Percentiles rank a stretch among this genome's conserved stretches.
Conservation (phyloP, 75 land plant genomes). For the Isoetes taiwanensis region DNA sequence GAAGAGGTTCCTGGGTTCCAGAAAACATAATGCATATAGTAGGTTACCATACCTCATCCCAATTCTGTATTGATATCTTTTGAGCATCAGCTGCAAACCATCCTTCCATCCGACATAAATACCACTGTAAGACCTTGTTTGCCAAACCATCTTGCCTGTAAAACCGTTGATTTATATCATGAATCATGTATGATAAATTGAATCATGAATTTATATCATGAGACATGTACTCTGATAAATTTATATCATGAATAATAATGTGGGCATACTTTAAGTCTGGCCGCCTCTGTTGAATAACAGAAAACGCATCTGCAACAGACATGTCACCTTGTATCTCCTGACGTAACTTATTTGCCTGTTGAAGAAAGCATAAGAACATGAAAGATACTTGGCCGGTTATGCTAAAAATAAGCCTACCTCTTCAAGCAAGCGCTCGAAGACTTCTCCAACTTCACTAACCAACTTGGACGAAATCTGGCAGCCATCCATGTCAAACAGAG, state of each 20-base stretch:
- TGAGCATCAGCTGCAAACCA: constrained; percentile 99
- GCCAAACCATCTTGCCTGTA: constrained; percentile 68
- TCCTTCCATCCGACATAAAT: constrained; percentile 93
- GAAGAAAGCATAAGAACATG: neutral
- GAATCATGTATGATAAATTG: neutral
- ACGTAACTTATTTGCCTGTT: constrained; percentile 67
- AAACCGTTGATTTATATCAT: neutral
- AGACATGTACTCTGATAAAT: neutral
- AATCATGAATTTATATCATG: no score
- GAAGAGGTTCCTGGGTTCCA: neutral
- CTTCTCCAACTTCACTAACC: constrained; percentile 68
- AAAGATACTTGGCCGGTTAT: neutral
- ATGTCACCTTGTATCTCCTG: constrained; percentile 60
- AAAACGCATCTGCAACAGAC: constrained; percentile 63
- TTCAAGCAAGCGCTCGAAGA: constrained; percentile 63
- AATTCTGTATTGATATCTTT: constrained; percentile 66
- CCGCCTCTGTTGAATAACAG: constrained; percentile 55
- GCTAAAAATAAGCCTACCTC: constrained; percentile 38
- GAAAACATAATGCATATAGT: neutral
- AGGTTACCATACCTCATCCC: constrained; percentile 56
- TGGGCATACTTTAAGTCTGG: constrained; percentile 69
- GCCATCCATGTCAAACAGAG: constrained; percentile 73
- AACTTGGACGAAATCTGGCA: constrained; percentile 52
- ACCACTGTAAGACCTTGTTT: constrained; percentile 87
- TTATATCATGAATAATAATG: neutral